These are phyloP conservation scores for Rosa hybrid DNA, from an alignment of 331 rosid species.

Conservation along the genomic window DNA sequence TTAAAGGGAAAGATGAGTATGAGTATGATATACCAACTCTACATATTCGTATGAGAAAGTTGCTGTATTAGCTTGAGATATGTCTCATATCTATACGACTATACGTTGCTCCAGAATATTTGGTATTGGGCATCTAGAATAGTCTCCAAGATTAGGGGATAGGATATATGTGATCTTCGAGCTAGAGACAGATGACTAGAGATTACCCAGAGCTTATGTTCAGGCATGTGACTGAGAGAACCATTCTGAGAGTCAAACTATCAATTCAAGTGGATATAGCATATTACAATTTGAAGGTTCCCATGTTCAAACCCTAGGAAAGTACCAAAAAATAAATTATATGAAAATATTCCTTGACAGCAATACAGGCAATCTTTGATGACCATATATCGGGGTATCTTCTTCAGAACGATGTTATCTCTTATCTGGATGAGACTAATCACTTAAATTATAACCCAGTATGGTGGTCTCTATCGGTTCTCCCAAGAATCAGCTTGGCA, in stretches of 20 bases:
- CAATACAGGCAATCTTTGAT: neutral
- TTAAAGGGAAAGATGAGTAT: neutral
- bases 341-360: slow-evolving; percentile 9
- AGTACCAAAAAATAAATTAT: neutral
- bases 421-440: slow-evolving; percentile 19
- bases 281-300: slow-evolving; percentile 1
- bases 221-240: neutral
- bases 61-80: neutral
- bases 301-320: neutral
- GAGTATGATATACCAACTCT: neutral
- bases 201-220: neutral
- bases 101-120: neutral
- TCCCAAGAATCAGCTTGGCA: neutral
- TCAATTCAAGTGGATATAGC: neutral
- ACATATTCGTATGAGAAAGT: neutral
- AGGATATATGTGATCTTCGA: neutral
- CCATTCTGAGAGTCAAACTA: neutral
- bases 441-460: slow-evolving; percentile 5
- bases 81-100: neutral
- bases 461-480: slow-evolving; percentile 1
- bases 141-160: neutral
- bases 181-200: neutral
- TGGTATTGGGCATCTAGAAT: neutral
- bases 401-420: neutral
- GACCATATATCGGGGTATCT: neutral